Base-by-base conservation (phyloP, 305 asterid species). In the Coffea humblotiana region DNA sequence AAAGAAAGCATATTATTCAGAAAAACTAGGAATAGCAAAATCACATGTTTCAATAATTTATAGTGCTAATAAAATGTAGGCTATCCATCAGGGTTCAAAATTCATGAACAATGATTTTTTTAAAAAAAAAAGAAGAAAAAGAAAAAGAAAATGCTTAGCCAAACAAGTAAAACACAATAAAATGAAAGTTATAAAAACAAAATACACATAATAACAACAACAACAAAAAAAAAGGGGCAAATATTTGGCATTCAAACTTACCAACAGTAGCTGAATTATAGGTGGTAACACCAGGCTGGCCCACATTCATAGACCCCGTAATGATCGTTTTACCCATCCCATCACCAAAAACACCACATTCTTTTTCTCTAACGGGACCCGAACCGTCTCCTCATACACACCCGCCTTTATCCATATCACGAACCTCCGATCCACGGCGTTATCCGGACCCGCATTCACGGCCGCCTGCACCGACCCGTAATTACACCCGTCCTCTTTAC, bases 311-410 rank as follows among this genome's bases (percentile, higher is more conserved):
- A 1, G 97, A 89, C 13, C 96, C 97, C 3, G 98, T 89, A 80
- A 94, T 91, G 79, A 94, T 85, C 2, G 97, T 92, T 85, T 90
- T 89, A 67, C 97, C 98, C 87, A 89, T 89, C n/a, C 97, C 98
- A 71, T 91, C 97, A 3, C 98, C 74, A 90, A 81, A 75, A 94
- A 91, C 67, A 94, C 43, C 6, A 40, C 43, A 40, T 40, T 40
- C 43, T 40, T 40, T 5, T 11, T 48, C 13, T 7, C 14, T 14
- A 48, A 8, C 51, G 13, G 51, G 10, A 48, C 83, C 75, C 90
- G 83, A 58, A 91, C 92, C 58, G 78, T 87, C 68, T 91, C 96
- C 18, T 78, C 81, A 37, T 91, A 91, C 63, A 81, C 81, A 27
- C 94, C 96, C 8, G 81, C 69, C 80, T 77, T 84, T 75, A 91